Evolutionary conservation across 1,284 basidiomycete species (phyloP), one percentile per base, ranked within the genome.

Genomic region (Amylostereum chailletii): DNA sequence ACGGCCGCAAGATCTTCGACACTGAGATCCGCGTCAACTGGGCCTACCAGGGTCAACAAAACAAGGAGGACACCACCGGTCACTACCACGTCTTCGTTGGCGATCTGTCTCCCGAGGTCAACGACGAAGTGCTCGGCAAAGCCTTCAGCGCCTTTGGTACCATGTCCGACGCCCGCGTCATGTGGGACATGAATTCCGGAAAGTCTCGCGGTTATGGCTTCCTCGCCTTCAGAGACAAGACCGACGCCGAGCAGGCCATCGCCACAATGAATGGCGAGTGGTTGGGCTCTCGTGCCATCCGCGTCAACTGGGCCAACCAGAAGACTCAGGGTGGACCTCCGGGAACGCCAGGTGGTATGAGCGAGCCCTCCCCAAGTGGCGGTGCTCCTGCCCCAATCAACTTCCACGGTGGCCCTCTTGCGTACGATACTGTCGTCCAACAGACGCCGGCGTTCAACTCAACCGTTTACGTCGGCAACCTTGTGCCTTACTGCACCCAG

Each of bases 131-230:
- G 48, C 83, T 99, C 50, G 87, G 75, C 47, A 94, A 97, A 70
- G 94, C 95, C 11, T 99, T 99, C 72, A 83, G 81, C 58, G 90
- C 91, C 38, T 98, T 98, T 65, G 91, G 93, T 36, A 90, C 87
- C 50, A 77, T 99, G 67, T 94, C 90, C 51, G 95, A 99, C 67
- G 95, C 94, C 45, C 83, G 95, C 44, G 94, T 99, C 58, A 99
- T 99, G 94, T 98, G 95, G 93, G 95, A 99, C 67, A 94, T 96
- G 90, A 95, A 94, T 73, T 96, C 93, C 51, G 94, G 95, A 57
- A 97, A 97, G 74, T 95, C 90, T 63, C 84, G 90, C 60, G 90
- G 93, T 40, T 96, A 94, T 64, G 90, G 90, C 52, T 94, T 95
- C 76, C 81, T 94, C 55, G 90, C 90, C 8, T 92, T 94, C 77